A percentile compares a stretch with the other conserved stretches of the same genome.
Conservation (phyloP, 176 grass and related monocot genomes). For the Hsuehochloa calcarea region DNA sequence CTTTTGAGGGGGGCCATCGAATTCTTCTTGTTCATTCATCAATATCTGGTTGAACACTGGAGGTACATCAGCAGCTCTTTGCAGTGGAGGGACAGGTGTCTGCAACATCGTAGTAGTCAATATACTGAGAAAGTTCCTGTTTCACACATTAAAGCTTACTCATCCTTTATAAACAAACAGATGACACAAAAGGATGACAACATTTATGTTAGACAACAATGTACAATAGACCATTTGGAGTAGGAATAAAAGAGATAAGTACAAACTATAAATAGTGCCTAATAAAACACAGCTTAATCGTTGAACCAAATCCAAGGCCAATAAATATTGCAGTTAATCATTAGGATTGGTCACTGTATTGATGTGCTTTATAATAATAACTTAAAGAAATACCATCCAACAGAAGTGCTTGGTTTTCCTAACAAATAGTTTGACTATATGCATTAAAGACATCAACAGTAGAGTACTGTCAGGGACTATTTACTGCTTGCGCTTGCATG, state of each 20-base stretch:
- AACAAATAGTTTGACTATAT: constrained; percentile 6
- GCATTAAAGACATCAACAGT: background rate
- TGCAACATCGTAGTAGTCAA: constrained; percentile 44
- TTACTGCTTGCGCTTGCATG: background rate
- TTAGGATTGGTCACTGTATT: background rate
- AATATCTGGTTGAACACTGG: constrained; percentile 75
- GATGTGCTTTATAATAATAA: background rate
- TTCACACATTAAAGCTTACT: constrained; percentile 10
- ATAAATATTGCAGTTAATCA: background rate
- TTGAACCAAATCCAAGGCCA: background rate
- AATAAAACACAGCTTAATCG: background rate
- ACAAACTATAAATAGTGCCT: background rate
- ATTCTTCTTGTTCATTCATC: constrained; percentile 62
- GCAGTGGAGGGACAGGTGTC: constrained; percentile 90
- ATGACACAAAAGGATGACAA: background rate
- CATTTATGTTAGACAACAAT: background rate
- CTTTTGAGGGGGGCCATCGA: constrained; percentile 66
- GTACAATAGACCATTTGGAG: constrained; percentile 1
- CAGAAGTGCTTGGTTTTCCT: background rate
- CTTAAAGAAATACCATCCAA: background rate
- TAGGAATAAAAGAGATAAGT: background rate
- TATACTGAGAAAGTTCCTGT: constrained; percentile 9
- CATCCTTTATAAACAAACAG: constrained; percentile 12
- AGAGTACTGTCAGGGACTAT: background rate
- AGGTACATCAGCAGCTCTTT: constrained; percentile 65